Conservation (phyloP, 805 yeast genomes). For the Sugiyamaella boreocaroliniensis region DNA sequence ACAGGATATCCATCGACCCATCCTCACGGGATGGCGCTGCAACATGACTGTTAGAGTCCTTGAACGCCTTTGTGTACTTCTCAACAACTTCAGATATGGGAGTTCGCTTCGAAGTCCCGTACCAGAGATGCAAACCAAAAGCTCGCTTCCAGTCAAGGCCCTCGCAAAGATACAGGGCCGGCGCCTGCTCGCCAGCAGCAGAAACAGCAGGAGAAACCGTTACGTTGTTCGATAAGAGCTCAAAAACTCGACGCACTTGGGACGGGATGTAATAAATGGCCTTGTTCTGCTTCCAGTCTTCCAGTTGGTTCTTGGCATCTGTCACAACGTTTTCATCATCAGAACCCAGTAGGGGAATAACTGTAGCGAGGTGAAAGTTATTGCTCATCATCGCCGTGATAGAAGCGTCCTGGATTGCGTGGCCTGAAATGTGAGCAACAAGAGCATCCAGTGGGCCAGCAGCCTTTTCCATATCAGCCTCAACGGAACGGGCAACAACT, state of each 20-base stretch:
- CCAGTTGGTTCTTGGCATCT: conserved; percentile 56
- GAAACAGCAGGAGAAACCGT: conserved; percentile 25
- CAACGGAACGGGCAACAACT: conserved; percentile 36
- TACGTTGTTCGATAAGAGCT: conserved; percentile 45
- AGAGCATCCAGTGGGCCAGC: conserved; percentile 45
- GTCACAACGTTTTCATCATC: conserved; percentile 50
- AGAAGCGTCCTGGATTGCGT: conserved; percentile 58
- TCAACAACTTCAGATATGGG: conserved; percentile 20
- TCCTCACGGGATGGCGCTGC: conserved; percentile 5
- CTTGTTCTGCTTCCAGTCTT: conserved; percentile 52
- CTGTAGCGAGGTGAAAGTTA: conserved; percentile 63
- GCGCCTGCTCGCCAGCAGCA: conserved; percentile 8
- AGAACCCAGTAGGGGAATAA: conserved; percentile 66
- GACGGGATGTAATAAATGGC: conserved; percentile 43
- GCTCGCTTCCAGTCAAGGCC: conserved; percentile 62
- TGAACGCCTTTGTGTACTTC: conserved; percentile 17
- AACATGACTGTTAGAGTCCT: conserved; percentile 3
- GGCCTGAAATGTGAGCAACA: conserved; percentile 39
- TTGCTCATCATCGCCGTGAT: conserved; percentile 51
- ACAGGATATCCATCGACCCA: conserved; percentile 7
- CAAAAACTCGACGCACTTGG: conserved; percentile 52
- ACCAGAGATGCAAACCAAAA: conserved; percentile 55
- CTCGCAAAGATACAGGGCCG: conserved; percentile 24
- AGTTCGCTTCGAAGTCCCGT: conserved; percentile 35
- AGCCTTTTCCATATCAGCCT: conserved; percentile 25